Evolutionary conservation across 805 yeast genomes (phyloP).

Genomic region (Candida krabiensis): DNA sequence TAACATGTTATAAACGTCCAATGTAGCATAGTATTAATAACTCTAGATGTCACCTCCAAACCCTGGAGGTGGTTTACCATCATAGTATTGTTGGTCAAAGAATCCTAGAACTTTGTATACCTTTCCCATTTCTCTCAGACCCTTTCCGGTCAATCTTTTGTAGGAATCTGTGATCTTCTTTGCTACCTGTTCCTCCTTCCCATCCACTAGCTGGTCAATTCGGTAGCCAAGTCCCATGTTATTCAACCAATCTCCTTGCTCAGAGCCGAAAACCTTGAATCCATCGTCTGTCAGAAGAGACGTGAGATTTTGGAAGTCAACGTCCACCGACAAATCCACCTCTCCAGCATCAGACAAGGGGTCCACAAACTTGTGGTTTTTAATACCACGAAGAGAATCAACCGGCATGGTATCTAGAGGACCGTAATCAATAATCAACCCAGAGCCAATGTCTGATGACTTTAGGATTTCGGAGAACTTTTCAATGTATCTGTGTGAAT

Average conservation of each 20-base stretch:
- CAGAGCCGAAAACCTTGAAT: constrained; percentile 30
- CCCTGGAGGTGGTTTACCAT: constrained; percentile 47
- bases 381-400: constrained; percentile 73
- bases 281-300: constrained; percentile 31
- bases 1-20: too few relatives aligned
- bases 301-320: constrained; percentile 67
- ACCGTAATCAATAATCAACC: constrained; percentile 79
- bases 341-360: constrained; percentile 78
- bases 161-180: constrained; percentile 58
- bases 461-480: constrained; percentile 45
- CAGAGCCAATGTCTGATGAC: constrained; percentile 53
- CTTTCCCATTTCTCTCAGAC: constrained; percentile 69
- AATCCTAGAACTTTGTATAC: constrained; percentile 71
- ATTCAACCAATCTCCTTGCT: constrained; percentile 80
- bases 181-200: constrained; percentile 43
- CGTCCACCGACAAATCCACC: constrained; percentile 81
- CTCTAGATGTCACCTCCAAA: constrained; percentile 39
- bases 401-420: constrained; percentile 58
- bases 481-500: constrained; percentile 57
- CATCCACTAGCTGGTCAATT: constrained; percentile 54
- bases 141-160: constrained; percentile 60
- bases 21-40: not conserved
- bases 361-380: constrained; percentile 67
- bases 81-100: constrained; percentile 38
- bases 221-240: constrained; percentile 74